Evolutionary conservation across 108 stramenopile species (phyloP), one percentile per base, ranked within the genome.

Genomic region (Cyclostephanos tholiformis): DNA sequence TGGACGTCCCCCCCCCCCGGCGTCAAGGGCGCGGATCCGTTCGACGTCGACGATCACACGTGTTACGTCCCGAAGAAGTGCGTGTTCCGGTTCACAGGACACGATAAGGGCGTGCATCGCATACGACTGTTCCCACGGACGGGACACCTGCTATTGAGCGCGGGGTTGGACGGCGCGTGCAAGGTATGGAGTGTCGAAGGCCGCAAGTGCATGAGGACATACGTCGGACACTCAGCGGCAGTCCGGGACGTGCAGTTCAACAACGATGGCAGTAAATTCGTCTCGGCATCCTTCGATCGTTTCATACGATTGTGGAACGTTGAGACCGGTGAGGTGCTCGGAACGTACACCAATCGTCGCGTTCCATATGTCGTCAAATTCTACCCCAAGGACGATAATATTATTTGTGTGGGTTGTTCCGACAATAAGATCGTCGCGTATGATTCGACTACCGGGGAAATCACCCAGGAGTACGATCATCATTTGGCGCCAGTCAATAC

Each of bases 381-480:
- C 82, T 96, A 97, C 82, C 98, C 99, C 0, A 74, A 85, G 46
- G 98, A 99, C 85, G 91, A 98, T 60, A 93, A 98, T 52, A 86
- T 92, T 57, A 96, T 99, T 80, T 87, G 98, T 2, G 97, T 93
- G 19, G 99, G 97, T n/a, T 93, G 89, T 64, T 93, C 92, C 32
- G 97, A 99, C 83, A 97, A 97, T 69, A 89, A 91, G 46, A 94
- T 96, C 62, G 88, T 97, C 26, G 91, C 97, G 57, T 99, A 91
- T 72, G 95, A 99, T 79, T 74, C 85, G 60, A 92, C 85, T 4
- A 89, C 90, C 0, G 97, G 89, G 29, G 95, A 97, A 76, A 85
- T 97, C 52, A 97, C 97, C n/a, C 98, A 98, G 83, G 97, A 97
- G 73, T 99, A 99, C 91, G 96, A 98, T 74, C 96, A 99, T 84